Evolutionary conservation across 345 rosid genomes (phyloP).

Genomic region (Gossypium rotundifolium): DNA sequence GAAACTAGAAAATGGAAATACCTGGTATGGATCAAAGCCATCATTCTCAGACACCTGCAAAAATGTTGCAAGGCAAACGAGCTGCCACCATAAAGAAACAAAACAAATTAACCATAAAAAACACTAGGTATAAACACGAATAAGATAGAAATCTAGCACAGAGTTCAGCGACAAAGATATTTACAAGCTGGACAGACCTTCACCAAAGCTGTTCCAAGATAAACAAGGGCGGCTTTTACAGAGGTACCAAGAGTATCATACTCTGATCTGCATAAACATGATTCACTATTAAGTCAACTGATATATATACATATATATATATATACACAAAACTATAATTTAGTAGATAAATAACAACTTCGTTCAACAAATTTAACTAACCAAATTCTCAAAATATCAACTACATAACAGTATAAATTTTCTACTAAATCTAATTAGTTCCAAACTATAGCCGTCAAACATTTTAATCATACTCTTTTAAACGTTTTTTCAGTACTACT

Average conservation of each 20-base stretch:
- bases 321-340: not conserved
- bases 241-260: constrained; percentile 97
- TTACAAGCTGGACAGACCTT: constrained; percentile 45
- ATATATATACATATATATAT: not conserved
- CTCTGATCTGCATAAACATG: constrained; percentile 58
- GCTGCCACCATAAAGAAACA: constrained; percentile 38
- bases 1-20: constrained; percentile 18
- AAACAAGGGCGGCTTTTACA: constrained; percentile 81
- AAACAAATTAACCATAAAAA: not conserved
- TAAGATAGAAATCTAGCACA: not conserved
- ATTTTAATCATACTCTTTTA: not conserved
- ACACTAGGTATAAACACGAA: not conserved
- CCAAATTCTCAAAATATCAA: not conserved
- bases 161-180: not conserved
- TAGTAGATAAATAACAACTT: not conserved
- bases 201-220: constrained; percentile 80
- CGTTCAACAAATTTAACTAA: not conserved
- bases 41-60: constrained; percentile 88
- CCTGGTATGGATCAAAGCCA: constrained; percentile 90
- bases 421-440: not conserved
- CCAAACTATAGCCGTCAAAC: not conserved
- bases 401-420: not conserved
- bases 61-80: constrained; percentile 92
- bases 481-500: not conserved
- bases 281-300: not conserved